phyloP scores from a whole-genome alignment of 2,329 filamentous ascomycete species.

The Alternaria sp. region DNA sequence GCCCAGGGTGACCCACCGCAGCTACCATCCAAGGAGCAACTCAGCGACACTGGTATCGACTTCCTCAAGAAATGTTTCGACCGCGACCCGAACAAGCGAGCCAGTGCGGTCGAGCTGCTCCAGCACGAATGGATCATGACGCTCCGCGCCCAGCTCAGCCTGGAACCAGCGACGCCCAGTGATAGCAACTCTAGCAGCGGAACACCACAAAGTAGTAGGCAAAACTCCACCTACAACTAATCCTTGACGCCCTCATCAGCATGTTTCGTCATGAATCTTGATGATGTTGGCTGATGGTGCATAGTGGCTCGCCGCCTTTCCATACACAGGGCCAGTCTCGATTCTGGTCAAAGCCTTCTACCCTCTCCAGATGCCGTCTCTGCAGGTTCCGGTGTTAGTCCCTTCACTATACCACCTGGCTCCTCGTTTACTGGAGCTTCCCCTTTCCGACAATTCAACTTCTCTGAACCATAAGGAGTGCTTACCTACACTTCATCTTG shows the following conservation, averaged over 20 bases:
- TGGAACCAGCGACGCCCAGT: conserved; percentile 56
- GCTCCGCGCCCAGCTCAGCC: conserved; percentile 53
- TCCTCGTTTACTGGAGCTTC: neutral
- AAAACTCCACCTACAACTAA: conserved; percentile 46
- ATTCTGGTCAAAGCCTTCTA: neutral
- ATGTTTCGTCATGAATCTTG: neutral
- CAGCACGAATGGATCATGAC: conserved; percentile 87
- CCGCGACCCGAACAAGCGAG: conserved; percentile 78
- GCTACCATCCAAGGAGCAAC: conserved; percentile 80
- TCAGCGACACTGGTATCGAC: conserved; percentile 83
- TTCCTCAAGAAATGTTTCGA: conserved; percentile 88
- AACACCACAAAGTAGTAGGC: conserved; percentile 30
- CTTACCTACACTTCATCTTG: neutral
- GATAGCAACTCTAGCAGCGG: conserved; percentile 31
- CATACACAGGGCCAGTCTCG: neutral
- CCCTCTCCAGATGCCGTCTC: neutral
- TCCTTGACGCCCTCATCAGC: neutral
- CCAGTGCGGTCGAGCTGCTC: conserved; percentile 84
- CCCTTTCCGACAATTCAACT: conserved; percentile 1
- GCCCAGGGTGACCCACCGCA: conserved; percentile 93
- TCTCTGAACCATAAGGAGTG: conserved; percentile 20
- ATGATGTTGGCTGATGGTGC: neutral
- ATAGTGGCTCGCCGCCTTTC: conserved; percentile 12
- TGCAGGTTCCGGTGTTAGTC: neutral
- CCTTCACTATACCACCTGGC: neutral